phyloP scores from a whole-genome alignment of 257 asterid genomes.

The Solanum pinnatisectum region DNA sequence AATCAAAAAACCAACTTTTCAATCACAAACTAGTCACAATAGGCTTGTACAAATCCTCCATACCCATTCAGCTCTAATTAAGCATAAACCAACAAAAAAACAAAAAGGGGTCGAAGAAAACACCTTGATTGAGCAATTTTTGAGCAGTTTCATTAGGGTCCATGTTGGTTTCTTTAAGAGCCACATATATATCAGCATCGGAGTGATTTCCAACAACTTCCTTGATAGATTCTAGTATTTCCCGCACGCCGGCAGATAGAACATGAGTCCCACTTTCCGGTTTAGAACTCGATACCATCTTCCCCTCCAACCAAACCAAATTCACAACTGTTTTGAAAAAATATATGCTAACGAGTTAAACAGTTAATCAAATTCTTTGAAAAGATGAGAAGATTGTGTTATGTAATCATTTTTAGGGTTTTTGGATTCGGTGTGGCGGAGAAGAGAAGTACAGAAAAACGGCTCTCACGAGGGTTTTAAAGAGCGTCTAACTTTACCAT shows the following conservation, averaged over 20 bases:
- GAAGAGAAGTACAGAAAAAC: background rate
- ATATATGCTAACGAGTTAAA: background rate
- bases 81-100: background rate
- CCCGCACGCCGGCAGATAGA: constrained; percentile 69
- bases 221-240: constrained; percentile 69
- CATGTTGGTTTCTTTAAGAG: constrained; percentile 81
- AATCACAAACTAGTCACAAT: background rate
- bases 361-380: background rate
- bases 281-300: constrained; percentile 60
- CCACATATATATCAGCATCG: constrained; percentile 76
- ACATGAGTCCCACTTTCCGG: constrained; percentile 46
- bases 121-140: constrained; percentile 86
- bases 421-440: background rate
- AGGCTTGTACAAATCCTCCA: background rate
- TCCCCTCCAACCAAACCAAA: background rate
- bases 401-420: background rate
- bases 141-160: constrained; percentile 96
- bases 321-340: background rate
- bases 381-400: background rate
- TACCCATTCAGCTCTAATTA: background rate
- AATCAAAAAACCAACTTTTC: background rate
- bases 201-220: constrained; percentile 82
- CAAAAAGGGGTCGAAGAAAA: background rate
- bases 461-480: background rate
- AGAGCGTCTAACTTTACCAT: background rate